Evolutionary conservation across 2,329 filamentous ascomycete genomes (phyloP), one percentile per base, ranked within the genome.

Genomic region (Conoideocrella luteorostrata): DNA sequence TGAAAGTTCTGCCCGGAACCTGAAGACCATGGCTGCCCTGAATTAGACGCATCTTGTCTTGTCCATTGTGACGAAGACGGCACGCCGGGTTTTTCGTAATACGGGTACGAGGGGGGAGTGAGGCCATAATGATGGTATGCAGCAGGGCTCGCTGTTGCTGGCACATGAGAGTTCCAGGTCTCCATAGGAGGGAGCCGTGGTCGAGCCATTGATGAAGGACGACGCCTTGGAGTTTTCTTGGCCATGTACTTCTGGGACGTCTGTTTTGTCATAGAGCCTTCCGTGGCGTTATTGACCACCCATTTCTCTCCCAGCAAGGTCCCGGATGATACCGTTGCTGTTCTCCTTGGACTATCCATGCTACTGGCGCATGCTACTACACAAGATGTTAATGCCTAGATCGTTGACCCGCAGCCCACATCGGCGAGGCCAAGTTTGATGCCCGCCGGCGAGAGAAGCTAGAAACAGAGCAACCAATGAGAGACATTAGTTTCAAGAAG

Each of bases 221-320:
- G n/a, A n/a, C n/a, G n/a, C n/a, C n/a, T n/a, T n/a, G 26, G 42
- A 37, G 48, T 45, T 20, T 46, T 43, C 43, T 44, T 48, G 26
- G 45, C 44, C 29, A 23, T 42, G 38, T 49, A 45, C 26, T 33
- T 47, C 7, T 17, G 20, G 7, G 13, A 5, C 5, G 13, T 4
- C 10, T 11, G 15, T 13, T 30, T 20, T 12, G 24, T 34, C n/a
- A 18, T 5, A 13, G 7, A n/a, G 3, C n/a, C 21, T 18, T 28
- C 12, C 12, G 35, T 15, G 17, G 18, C 13, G 26, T 26, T 18
- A 24, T 37, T 40, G 22, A 21, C 20, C 6, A 7, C n/a, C 21
- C 9, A 13, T n/a, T 23, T 32, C 7, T 10, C 39, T 32, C 20
- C 33, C n/a, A 30, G 12, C 10, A 13, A 33, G 36, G 20, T 18